A percentile compares a stretch with the other conserved stretches of the same genome.
phyloP scores from a whole-genome alignment of 139 green algal species.

The Mesostigma viride region DNA sequence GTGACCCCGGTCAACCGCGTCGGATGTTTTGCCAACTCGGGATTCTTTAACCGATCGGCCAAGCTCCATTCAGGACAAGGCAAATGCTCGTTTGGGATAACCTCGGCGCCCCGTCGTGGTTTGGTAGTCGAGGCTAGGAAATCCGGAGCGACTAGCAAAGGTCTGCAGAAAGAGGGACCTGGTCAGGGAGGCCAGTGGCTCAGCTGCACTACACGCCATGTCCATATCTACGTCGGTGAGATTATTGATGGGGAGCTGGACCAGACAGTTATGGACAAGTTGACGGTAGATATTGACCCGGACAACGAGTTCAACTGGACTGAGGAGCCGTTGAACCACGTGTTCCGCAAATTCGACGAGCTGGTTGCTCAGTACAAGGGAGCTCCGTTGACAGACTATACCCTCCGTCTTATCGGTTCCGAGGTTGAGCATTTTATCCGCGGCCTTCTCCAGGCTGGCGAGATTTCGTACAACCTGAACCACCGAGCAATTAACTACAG shows the following conservation, averaged over 20 bases:
- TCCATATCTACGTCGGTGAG: slow-evolving; percentile 32
- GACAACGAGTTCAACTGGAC: slow-evolving; percentile 37
- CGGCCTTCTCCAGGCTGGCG: slow-evolving; percentile 28
- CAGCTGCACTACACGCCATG: slow-evolving; percentile 27
- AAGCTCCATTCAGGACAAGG: too few species aligned
- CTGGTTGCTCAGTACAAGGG: slow-evolving; percentile 32
- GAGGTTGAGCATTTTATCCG: slow-evolving; percentile 37
- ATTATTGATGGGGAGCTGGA: slow-evolving; percentile 31
- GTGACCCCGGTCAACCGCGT: too few species aligned
- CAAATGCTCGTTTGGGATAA: too few species aligned
- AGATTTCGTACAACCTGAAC: slow-evolving; percentile 39
- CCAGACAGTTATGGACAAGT: slow-evolving; percentile 31
- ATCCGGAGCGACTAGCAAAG: too few species aligned
- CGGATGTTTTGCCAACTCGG: too few species aligned
- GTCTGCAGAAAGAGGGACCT: neutral
- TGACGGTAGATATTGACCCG: slow-evolving; percentile 32
- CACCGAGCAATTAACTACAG: slow-evolving; percentile 32
- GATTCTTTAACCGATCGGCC: too few species aligned
- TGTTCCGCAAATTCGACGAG: slow-evolving; percentile 37
- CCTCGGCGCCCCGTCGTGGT: too few species aligned
- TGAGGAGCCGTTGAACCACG: slow-evolving; percentile 26
- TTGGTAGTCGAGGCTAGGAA: too few species aligned
- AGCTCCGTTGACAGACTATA: slow-evolving; percentile 34
- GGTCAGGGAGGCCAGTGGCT: slow-evolving; percentile 25
- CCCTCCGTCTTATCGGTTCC: slow-evolving; percentile 32